A percentile compares a stretch with the other conserved stretches of the same genome.
Evolutionary conservation across 805 yeast species (phyloP).

Genomic region (Wickerhamomyces canadensis): DNA sequence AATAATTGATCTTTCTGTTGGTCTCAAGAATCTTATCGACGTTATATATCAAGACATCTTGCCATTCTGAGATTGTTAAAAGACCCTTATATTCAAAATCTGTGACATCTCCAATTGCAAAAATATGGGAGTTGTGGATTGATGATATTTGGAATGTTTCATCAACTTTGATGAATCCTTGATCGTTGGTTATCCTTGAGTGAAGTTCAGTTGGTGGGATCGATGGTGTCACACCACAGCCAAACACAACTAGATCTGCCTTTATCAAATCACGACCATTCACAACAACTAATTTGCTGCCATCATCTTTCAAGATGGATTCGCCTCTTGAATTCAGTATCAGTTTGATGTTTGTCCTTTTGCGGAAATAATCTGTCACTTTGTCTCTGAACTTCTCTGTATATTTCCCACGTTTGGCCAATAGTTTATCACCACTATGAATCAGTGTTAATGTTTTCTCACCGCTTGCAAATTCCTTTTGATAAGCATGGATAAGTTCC

Average conservation of each 20-base stretch:
- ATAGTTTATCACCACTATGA: constrained; percentile 6
- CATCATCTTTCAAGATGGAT: constrained; percentile 1
- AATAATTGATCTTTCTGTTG: no score
- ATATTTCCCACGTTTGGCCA: constrained; percentile 4
- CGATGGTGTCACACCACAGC: constrained; percentile 18
- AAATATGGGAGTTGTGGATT: constrained; percentile 18
- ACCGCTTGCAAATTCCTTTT: constrained; percentile 10
- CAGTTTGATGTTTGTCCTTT: constrained; percentile 15
- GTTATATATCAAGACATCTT: constrained; percentile 15
- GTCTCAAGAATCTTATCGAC: constrained; percentile 6
- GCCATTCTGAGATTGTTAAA: constrained; percentile 8
- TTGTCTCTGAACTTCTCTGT: constrained; percentile 11
- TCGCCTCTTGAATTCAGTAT: constrained; percentile 12
- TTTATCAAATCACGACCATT: constrained; percentile 6
- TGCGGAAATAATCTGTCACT: constrained; percentile 11
- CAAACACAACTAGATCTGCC: constrained; percentile 17
- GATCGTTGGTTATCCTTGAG: constrained; percentile 6
- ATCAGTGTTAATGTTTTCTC: constrained; percentile 15
- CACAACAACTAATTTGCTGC: constrained; percentile 3
- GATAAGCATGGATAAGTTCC: constrained; percentile 23
- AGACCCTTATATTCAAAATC: constrained; percentile 22
- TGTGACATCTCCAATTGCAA: constrained; percentile 31
- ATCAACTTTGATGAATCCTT: constrained; percentile 18
- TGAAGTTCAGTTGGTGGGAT: constrained; percentile 16
- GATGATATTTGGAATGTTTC: constrained; percentile 20